phyloP scores from a whole-genome alignment of 371 early-diverging fungal genomes.

The Apophysomyces trapeziformis region DNA sequence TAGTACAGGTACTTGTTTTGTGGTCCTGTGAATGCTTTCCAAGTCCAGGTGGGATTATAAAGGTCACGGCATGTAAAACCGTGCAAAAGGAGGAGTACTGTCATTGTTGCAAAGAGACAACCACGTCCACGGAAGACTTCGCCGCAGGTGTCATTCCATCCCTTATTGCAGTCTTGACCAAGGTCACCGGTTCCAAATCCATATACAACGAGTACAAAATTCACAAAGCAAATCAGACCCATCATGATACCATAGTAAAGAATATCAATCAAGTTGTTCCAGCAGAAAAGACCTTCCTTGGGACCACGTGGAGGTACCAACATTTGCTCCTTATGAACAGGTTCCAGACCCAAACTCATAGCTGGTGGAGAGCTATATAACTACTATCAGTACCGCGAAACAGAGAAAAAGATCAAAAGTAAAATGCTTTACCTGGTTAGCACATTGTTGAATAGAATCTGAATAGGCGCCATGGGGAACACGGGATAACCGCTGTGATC shows the following conservation, averaged over 20 bases:
- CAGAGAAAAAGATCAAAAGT: not conserved
- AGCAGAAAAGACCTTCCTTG: conserved; percentile 69
- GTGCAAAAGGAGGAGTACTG: conserved; percentile 68
- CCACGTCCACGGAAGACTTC: conserved; percentile 78
- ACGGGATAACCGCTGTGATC: conserved; percentile 65
- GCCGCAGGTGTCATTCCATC: conserved; percentile 61
- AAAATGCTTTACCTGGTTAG: conserved; percentile 49
- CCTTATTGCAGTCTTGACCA: conserved; percentile 66
- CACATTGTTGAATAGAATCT: conserved; percentile 92
- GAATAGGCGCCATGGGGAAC: conserved; percentile 78
- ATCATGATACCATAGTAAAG: conserved; percentile 75
- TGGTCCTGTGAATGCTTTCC: conserved; percentile 40
- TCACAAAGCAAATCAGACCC: conserved; percentile 65
- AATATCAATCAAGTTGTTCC: conserved; percentile 71
- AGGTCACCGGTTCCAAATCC: conserved; percentile 65
- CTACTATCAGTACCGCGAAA: not conserved
- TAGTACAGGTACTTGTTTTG: conserved; percentile 65
- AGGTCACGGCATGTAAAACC: conserved; percentile 78
- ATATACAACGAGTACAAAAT: conserved; percentile 72
- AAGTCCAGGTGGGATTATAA: conserved; percentile 58
- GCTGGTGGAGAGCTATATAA: conserved; percentile 74
- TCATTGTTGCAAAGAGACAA: conserved; percentile 69
- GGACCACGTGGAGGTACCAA: conserved; percentile 75
- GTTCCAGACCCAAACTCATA: conserved; percentile 86
- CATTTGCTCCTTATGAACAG: conserved; percentile 81